Evolutionary conservation across 306 rosid species (phyloP).

Genomic region (Medicago lupulina): DNA sequence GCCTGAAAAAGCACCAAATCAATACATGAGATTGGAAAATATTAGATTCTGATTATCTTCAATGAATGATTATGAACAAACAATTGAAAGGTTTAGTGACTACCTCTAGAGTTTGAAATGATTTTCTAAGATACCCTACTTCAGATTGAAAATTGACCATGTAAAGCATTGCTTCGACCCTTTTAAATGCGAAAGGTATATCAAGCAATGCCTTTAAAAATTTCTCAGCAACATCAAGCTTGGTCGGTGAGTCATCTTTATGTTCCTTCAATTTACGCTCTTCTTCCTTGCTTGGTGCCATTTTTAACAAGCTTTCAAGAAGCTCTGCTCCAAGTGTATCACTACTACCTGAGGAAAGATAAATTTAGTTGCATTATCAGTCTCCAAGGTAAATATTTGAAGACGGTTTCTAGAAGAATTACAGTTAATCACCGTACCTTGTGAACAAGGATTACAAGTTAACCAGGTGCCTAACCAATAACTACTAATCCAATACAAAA

Average conservation of each 20-base stretch:
- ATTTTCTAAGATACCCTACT: slow-evolving; percentile 75
- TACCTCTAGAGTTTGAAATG: slow-evolving; percentile 90
- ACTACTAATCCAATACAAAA: neutral
- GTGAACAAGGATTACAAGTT: slow-evolving; percentile 26
- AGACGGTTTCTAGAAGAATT: neutral
- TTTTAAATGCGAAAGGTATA: slow-evolving; percentile 84
- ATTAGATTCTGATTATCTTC: neutral
- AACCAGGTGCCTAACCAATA: neutral
- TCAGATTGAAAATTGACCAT: slow-evolving; percentile 89
- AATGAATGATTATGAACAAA: neutral
- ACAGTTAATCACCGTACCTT: neutral
- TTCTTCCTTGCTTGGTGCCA: slow-evolving; percentile 97
- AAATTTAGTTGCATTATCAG: slow-evolving; percentile 16
- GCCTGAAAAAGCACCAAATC: slow-evolving; percentile 52
- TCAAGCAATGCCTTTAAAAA: slow-evolving; percentile 90
- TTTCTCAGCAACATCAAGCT: slow-evolving; percentile 87
- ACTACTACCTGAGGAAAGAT: slow-evolving; percentile 65
- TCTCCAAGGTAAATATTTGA: neutral
- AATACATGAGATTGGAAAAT: neutral
- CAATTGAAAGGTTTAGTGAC: neutral
- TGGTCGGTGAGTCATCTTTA: slow-evolving; percentile 74
- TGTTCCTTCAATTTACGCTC: slow-evolving; percentile 80
- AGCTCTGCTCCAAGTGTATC: slow-evolving; percentile 86
- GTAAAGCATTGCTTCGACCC: slow-evolving; percentile 92
- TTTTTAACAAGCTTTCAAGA: slow-evolving; percentile 88